Conservation (phyloP, 805 yeast species). For the Cephaloascus fragrans region DNA sequence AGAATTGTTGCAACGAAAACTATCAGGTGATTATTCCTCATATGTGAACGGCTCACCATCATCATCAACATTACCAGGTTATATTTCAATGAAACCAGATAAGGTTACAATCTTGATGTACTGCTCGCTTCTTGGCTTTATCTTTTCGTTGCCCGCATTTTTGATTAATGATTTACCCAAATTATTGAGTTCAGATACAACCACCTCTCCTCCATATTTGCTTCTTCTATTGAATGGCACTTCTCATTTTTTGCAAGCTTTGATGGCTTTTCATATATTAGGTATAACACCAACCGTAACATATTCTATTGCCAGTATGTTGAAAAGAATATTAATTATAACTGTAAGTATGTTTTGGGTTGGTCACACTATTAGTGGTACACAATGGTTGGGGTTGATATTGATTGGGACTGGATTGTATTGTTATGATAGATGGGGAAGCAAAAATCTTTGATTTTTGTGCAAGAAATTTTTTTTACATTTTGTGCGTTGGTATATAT, state of each 20-base stretch:
- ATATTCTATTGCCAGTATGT: conserved; percentile 77
- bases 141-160: conserved; percentile 69
- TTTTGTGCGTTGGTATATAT: too few species aligned
- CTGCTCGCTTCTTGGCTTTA: conserved; percentile 65
- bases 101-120: conserved; percentile 74
- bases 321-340: conserved; percentile 82
- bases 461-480: too few species aligned
- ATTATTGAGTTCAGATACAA: conserved; percentile 8
- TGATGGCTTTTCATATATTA: conserved; percentile 71
- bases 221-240: conserved; percentile 57
- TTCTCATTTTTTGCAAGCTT: conserved; percentile 70
- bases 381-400: conserved; percentile 27
- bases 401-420: conserved; percentile 49
- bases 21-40: neutral
- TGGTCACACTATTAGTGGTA: conserved; percentile 32
- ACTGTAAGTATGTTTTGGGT: conserved; percentile 54
- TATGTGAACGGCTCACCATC: neutral
- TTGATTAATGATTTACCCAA: conserved; percentile 47
- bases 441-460: conserved; percentile 3
- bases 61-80: conserved; percentile 2
- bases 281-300: conserved; percentile 79
- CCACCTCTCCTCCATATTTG: conserved; percentile 29
- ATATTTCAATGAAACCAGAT: conserved; percentile 42
- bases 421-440: conserved; percentile 58
- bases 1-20: neutral